These are phyloP conservation scores for Pistacia vera DNA, from an alignment of 345 rosid species.

Conservation along the genomic window DNA sequence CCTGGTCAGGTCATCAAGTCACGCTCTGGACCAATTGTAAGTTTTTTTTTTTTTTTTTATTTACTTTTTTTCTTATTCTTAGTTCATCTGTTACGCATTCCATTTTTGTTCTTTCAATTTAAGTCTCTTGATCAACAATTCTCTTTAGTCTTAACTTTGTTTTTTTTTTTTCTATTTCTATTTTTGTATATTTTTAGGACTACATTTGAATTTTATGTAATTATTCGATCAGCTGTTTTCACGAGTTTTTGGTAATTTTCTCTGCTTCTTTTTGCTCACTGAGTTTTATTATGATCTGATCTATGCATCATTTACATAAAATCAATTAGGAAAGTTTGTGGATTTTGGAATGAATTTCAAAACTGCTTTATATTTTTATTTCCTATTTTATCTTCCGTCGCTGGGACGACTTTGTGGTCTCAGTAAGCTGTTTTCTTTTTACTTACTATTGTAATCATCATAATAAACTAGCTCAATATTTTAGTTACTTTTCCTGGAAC, in stretches of 20 bases:
- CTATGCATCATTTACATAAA: background rate
- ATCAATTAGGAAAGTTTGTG: slow-evolving; percentile 1
- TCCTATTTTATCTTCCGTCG: background rate
- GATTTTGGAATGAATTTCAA: background rate
- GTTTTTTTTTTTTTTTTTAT: background rate
- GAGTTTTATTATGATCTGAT: slow-evolving; percentile 15
- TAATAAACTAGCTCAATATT: background rate
- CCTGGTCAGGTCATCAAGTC: background rate
- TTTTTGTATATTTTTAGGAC: slow-evolving; percentile 1
- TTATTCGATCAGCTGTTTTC: slow-evolving; percentile 16
- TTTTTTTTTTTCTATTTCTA: background rate
- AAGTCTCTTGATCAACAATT: slow-evolving; percentile 13
- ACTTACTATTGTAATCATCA: background rate
- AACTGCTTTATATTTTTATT: background rate
- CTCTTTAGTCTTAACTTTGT: background rate
- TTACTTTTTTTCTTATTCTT: background rate
- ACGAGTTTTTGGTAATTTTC: background rate
- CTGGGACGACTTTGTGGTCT: background rate
- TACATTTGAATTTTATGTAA: slow-evolving; percentile 15
- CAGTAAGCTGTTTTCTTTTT: background rate
- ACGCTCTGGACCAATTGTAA: background rate
- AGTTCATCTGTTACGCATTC: slow-evolving; percentile 2
- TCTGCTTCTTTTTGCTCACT: background rate
- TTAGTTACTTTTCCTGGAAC: background rate
- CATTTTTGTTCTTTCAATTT: background rate